Conservation (phyloP, 129 eudicot genomes). For the Gnaphalium uliginosum region DNA sequence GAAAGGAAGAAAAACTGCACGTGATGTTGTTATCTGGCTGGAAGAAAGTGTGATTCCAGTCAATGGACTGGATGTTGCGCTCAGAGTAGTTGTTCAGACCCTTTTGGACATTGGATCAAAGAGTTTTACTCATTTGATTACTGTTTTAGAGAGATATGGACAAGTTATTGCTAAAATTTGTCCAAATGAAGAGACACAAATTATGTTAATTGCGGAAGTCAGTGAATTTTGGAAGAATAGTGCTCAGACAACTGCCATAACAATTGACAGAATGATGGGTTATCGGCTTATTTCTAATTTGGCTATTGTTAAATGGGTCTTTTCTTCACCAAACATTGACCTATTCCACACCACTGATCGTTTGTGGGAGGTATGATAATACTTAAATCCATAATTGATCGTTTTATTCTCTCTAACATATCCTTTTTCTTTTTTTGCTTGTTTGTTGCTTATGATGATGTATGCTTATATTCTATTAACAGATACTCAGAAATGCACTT, state of each 20-base stretch:
- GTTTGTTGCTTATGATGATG: slow-evolving; percentile 1
- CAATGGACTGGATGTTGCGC: slow-evolving; percentile 67
- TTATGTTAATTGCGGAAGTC: slow-evolving; percentile 72
- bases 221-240: slow-evolving; percentile 78
- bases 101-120: slow-evolving; percentile 94
- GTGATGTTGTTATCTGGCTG: slow-evolving; percentile 77
- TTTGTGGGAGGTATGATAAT: slow-evolving; percentile 80
- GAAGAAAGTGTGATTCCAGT: slow-evolving; percentile 66
- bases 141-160: slow-evolving; percentile 93
- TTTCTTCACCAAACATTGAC: slow-evolving; percentile 62
- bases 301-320: slow-evolving; percentile 95
- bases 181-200: slow-evolving; percentile 79
- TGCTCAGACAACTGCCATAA: slow-evolving; percentile 83
- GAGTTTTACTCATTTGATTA: slow-evolving; percentile 93
- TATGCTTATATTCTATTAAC: slow-evolving; percentile 20
- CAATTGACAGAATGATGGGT: slow-evolving; percentile 97
- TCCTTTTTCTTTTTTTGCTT: not conserved
- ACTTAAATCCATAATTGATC: slow-evolving; percentile 7
- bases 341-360: slow-evolving; percentile 87
- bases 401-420: not conserved
- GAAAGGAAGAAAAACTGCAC: slow-evolving; percentile 73
- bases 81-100: slow-evolving; percentile 77
- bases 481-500: slow-evolving; percentile 84
- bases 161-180: slow-evolving; percentile 79
- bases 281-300: slow-evolving; percentile 92